phyloP scores from a whole-genome alignment of 345 rosid genomes.

The Turnera subulata region DNA sequence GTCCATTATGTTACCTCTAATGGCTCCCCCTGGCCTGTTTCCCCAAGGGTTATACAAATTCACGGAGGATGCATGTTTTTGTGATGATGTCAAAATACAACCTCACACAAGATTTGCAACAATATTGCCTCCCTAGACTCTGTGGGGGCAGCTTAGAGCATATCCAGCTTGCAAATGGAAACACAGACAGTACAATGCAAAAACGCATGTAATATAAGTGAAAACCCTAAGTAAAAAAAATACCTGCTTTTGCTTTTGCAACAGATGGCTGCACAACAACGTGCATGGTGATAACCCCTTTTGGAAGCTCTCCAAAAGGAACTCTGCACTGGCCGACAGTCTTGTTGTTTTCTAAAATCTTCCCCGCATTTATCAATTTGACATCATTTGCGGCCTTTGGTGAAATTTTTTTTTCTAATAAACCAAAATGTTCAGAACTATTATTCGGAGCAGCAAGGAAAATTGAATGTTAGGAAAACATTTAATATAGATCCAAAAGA shows the following conservation, averaged over 20 bases:
- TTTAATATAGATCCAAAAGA: too few species aligned
- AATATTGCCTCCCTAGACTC: not conserved
- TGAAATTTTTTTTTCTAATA: constrained; percentile 59
- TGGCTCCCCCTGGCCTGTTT: too few species aligned
- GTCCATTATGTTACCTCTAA: too few species aligned
- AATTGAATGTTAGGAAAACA: too few species aligned
- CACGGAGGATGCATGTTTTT: too few species aligned
- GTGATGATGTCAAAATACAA: too few species aligned
- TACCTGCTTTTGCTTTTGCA: constrained; percentile 76
- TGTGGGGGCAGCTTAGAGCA: not conserved
- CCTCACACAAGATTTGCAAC: too few species aligned
- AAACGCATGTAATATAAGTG: not conserved
- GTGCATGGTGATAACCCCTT: constrained; percentile 82
- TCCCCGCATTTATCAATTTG: constrained; percentile 87
- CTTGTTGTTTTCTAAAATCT: constrained; percentile 76
- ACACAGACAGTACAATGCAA: not conserved
- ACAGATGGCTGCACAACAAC: constrained; percentile 85
- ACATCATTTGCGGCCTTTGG: constrained; percentile 84
- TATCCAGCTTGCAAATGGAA: not conserved
- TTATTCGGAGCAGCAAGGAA: too few species aligned
- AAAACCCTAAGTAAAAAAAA: not conserved
- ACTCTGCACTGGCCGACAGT: constrained; percentile 80
- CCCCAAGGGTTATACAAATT: too few species aligned
- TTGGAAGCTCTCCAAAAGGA: constrained; percentile 74
- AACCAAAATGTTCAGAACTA: constrained; percentile 4